Evolutionary conservation across 1,139 yeast species (phyloP).

Genomic region (Kodamaea sp.): DNA sequence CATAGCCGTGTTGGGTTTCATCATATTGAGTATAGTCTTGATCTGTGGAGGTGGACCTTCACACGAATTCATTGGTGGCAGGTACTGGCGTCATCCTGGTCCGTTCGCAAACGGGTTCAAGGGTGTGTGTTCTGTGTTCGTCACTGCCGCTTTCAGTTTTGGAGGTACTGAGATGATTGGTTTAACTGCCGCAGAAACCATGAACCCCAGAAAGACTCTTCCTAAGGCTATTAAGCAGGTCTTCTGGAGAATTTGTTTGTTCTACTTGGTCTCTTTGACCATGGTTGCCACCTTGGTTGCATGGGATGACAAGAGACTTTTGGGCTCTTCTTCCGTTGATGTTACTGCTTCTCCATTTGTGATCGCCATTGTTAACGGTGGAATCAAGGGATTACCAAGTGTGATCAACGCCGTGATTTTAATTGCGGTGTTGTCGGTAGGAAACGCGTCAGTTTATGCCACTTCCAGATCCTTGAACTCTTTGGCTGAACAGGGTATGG

Average conservation of each 20-base stretch:
- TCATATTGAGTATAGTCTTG: slow-evolving; percentile 42
- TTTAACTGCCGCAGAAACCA: slow-evolving; percentile 50
- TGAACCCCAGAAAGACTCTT: slow-evolving; percentile 49
- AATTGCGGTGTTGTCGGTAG: slow-evolving; percentile 50
- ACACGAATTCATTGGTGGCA: slow-evolving; percentile 26
- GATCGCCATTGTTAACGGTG: slow-evolving; percentile 56
- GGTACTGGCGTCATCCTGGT: slow-evolving; percentile 43
- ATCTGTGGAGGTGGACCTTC: slow-evolving; percentile 41
- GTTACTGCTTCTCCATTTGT: slow-evolving; percentile 64
- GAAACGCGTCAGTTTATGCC: slow-evolving; percentile 42
- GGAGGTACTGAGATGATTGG: slow-evolving; percentile 46
- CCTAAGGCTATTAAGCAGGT: slow-evolving; percentile 78
- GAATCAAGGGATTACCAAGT: slow-evolving; percentile 55
- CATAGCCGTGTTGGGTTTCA: slow-evolving; percentile 41
- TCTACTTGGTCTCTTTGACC: slow-evolving; percentile 51
- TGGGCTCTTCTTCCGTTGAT: slow-evolving; percentile 44
- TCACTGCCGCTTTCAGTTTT: slow-evolving; percentile 28
- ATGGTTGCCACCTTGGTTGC: slow-evolving; percentile 50
- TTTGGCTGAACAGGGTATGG: slow-evolving; percentile 34
- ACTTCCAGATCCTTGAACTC: slow-evolving; percentile 35
- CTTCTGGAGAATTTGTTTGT: slow-evolving; percentile 68
- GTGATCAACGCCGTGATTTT: slow-evolving; percentile 53
- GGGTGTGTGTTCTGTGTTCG: slow-evolving; percentile 49
- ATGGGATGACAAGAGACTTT: slow-evolving; percentile 32
- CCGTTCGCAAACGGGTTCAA: slow-evolving; percentile 45